Evolutionary conservation across 371 early-diverging fungal species (phyloP).

Genomic region (Syncephalastrum contaminatum): DNA sequence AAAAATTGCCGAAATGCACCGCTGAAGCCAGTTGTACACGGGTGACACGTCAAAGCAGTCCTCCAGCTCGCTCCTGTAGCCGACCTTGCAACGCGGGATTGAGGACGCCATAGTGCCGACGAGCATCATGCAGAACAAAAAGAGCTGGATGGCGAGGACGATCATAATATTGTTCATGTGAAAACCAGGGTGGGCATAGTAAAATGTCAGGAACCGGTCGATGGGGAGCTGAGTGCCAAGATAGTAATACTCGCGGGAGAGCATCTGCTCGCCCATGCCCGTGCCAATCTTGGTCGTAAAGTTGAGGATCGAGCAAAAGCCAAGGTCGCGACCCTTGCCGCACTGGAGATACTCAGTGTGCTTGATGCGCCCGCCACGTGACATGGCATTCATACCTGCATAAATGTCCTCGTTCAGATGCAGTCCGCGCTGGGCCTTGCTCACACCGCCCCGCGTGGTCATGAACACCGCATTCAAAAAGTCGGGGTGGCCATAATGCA

Average conservation of each 20-base stretch:
- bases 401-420: slow-evolving; percentile 93
- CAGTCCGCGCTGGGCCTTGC: slow-evolving; percentile 88
- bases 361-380: slow-evolving; percentile 86
- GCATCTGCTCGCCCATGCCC: slow-evolving; percentile 90
- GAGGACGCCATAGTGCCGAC: slow-evolving; percentile 72
- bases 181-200: slow-evolving; percentile 88
- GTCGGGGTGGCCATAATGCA: slow-evolving; percentile 92
- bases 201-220: slow-evolving; percentile 86
- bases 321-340: slow-evolving; percentile 90
- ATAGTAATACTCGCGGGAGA: slow-evolving; percentile 89
- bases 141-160: slow-evolving; percentile 82
- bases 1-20: slow-evolving; percentile 76
- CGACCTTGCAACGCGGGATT: slow-evolving; percentile 42
- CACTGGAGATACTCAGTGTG: slow-evolving; percentile 92
- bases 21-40: slow-evolving; percentile 78
- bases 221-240: slow-evolving; percentile 80
- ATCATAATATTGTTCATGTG: slow-evolving; percentile 92
- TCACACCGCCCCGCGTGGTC: slow-evolving; percentile 85
- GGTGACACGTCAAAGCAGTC: slow-evolving; percentile 74
- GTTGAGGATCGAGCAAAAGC: slow-evolving; percentile 85
- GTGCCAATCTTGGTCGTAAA: slow-evolving; percentile 90
- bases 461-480: slow-evolving; percentile 86
- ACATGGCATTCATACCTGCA: slow-evolving; percentile 87
- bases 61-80: slow-evolving; percentile 13
- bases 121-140: slow-evolving; percentile 77